A percentile compares a stretch with the other conserved stretches of the same genome.
phyloP scores from a whole-genome alignment of 495 filamentous ascomycete species.

The Amniculicola lignicola region DNA sequence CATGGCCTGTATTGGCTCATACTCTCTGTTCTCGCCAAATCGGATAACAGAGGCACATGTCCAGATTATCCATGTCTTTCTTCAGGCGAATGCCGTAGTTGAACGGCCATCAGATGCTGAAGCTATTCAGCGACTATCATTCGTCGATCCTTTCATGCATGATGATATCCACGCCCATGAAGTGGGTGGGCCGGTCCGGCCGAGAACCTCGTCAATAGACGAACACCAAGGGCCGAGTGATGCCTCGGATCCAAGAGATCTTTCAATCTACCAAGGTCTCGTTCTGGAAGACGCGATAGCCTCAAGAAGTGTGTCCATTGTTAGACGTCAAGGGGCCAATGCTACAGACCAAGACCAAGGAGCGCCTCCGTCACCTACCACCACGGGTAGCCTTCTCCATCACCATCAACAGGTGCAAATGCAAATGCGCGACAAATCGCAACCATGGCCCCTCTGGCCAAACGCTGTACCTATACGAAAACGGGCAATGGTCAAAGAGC shows the following conservation, averaged over 20 bases:
- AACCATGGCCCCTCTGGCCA: slow-evolving; percentile 24
- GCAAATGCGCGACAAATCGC: slow-evolving; percentile 2
- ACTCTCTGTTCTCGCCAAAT: slow-evolving; percentile 21
- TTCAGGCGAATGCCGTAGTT: background rate
- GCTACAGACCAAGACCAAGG: no score
- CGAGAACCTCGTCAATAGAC: background rate
- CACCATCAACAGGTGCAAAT: background rate
- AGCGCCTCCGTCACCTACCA: background rate
- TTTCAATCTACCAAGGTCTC: no score
- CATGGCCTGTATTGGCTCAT: slow-evolving; percentile 16
- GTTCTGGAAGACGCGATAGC: no score
- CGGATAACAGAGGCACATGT: slow-evolving; percentile 20
- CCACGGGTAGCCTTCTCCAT: background rate
- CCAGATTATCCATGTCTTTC: slow-evolving; percentile 25
- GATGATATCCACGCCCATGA: background rate
- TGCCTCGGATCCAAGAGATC: no score
- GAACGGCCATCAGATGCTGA: background rate
- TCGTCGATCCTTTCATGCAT: slow-evolving; percentile 8
- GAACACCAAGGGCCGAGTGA: background rate
- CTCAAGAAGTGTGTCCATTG: slow-evolving; percentile 1
- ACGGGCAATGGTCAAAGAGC: slow-evolving; percentile 4
- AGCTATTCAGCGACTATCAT: background rate
- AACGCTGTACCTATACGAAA: slow-evolving; percentile 19
- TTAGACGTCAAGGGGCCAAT: no score
- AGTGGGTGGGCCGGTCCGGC: background rate